Evolutionary conservation across 441 rosid genomes (phyloP).

Genomic region (Hura crepitans): DNA sequence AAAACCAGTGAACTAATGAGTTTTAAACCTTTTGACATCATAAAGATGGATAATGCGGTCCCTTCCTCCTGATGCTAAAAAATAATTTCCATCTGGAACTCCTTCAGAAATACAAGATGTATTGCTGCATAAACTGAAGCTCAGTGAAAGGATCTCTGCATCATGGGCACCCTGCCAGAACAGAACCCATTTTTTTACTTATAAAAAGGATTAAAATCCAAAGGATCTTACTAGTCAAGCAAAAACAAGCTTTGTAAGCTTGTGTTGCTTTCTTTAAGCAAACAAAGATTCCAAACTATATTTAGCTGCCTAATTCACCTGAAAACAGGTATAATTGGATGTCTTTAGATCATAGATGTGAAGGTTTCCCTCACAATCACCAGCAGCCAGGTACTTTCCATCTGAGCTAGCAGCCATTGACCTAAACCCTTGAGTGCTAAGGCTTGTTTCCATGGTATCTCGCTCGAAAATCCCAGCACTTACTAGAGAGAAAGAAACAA

Average conservation of each 20-base stretch:
- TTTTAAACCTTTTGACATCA: conserved; percentile 62
- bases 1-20: conserved; percentile 21
- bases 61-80: conserved; percentile 74
- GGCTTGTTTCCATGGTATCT: conserved; percentile 47
- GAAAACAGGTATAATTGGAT: conserved; percentile 56
- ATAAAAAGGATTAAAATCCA: conserved; percentile 25
- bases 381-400: conserved; percentile 78
- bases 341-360: conserved; percentile 67
- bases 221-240: conserved; percentile 4
- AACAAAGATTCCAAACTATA: conserved; percentile 18
- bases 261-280: conserved; percentile 1
- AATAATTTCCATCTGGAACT: conserved; percentile 38
- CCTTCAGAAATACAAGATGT: conserved; percentile 35
- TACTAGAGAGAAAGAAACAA: conserved; percentile 37
- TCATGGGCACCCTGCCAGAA: conserved; percentile 63
- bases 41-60: conserved; percentile 68
- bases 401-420: conserved; percentile 73
- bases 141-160: conserved; percentile 71
- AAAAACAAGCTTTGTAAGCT: background rate
- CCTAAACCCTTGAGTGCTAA: conserved; percentile 58
- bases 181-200: conserved; percentile 12
- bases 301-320: conserved; percentile 37
- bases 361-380: conserved; percentile 81
- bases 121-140: conserved; percentile 55
- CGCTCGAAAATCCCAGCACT: conserved; percentile 73